Conservation (phyloP, 306 rosid genomes). For the Styphnolobium japonicum region DNA sequence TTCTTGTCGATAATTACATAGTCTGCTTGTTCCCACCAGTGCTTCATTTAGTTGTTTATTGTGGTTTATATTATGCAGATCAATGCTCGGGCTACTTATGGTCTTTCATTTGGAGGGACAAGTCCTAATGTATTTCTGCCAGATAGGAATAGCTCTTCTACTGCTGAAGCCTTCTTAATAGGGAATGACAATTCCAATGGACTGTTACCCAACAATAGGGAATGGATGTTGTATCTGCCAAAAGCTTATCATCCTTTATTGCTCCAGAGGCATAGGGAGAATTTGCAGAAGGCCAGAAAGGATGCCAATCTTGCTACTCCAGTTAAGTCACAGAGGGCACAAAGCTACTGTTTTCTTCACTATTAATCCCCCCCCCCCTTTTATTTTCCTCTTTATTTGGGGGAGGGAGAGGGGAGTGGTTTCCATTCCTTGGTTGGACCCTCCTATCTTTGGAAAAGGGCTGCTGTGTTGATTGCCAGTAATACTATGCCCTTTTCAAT, state of each 20-base stretch:
- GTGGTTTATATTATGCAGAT: constrained; percentile 50
- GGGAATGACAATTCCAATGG: constrained; percentile 34
- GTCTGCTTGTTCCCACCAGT: neutral
- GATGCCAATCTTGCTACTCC: constrained; percentile 39
- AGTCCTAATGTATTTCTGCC: constrained; percentile 61
- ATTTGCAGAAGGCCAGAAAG: constrained; percentile 55
- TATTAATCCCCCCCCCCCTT: neutral
- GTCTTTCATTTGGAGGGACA: constrained; percentile 78
- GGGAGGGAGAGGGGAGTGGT: neutral
- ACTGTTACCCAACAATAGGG: constrained; percentile 38
- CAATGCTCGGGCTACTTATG: constrained; percentile 86
- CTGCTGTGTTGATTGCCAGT: neutral
- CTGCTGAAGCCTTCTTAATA: constrained; percentile 27
- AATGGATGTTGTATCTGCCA: constrained; percentile 70
- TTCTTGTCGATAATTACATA: neutral
- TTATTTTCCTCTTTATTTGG: neutral
- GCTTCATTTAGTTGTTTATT: constrained; percentile 21
- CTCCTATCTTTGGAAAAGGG: neutral
- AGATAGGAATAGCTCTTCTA: constrained; percentile 37
- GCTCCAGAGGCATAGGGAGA: constrained; percentile 65
- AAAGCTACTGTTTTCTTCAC: neutral
- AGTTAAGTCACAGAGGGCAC: constrained; percentile 45
- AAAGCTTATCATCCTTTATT: constrained; percentile 85
- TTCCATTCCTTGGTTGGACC: neutral
- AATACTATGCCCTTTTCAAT: neutral